Base-by-base conservation (phyloP, 345 rosid genomes). In the Eucalyptus erythrocorys region DNA sequence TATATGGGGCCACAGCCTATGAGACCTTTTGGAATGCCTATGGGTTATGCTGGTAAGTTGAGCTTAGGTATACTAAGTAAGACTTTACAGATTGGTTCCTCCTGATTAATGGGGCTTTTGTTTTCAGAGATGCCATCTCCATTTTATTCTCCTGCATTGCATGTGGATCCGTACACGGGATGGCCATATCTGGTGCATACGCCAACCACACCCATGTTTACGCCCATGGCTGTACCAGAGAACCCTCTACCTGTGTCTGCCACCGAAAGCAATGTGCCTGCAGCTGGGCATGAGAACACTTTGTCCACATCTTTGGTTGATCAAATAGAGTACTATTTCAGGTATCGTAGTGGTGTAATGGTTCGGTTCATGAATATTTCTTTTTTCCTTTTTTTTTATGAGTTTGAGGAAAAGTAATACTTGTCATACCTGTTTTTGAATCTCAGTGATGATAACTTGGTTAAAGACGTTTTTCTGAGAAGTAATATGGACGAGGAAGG, bases 41-140 rank as follows among this genome's bases (percentile, higher is more conserved):
- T 89, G 55, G 90, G 91, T 50, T 86, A 48, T 55, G 40, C 87
- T 34, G 87, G 87, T 86, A 19, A 86, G 64, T 86, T 30, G 45
- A 50, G 55, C 57, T 48, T 8, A 17, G 45, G 59, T n/a, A 37
- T 86, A 43, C 13, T 40, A 15, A 24, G 64, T n/a, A n/a, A 55
- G 59, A 24, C 26, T 49, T 49, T 50, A 86, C 34, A 26, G 87
- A n/a, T 47, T 37, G 82, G 40, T n/a, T 34, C 87, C 53, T 86
- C 55, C 53, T 50, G 87, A 50, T 13, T 32, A 32, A 10, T 10
- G 47, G 47, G 82, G 27, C 43, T 47, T 68, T 57, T 87, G 22
- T 89, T 68, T 89, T 86, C 94, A 94, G 97, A 93, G 57, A 87
- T 89, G 49, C 40, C 92, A 57, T 92, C 91, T 86, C 86, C 40